phyloP scores from a whole-genome alignment of 2,329 filamentous ascomycete genomes.

The Fusarium torreyae region DNA sequence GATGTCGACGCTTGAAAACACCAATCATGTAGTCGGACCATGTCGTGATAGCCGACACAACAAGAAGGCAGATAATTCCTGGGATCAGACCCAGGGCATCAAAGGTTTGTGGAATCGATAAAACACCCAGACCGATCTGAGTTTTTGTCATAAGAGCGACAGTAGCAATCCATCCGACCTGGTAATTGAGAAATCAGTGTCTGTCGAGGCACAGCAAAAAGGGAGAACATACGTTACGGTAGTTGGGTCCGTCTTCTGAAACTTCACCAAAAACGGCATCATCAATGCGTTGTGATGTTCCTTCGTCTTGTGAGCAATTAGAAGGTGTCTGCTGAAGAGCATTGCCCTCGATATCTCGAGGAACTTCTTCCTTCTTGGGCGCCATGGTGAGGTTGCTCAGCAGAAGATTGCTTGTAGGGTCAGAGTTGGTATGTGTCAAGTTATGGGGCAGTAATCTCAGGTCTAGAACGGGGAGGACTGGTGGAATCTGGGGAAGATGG shows the following conservation, averaged over 20 bases:
- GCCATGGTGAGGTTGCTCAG: slow-evolving; percentile 1
- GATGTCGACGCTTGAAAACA: slow-evolving; percentile 65
- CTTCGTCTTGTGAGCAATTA: not conserved
- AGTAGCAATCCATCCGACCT: slow-evolving; percentile 62
- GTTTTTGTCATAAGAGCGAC: slow-evolving; percentile 63
- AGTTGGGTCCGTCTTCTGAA: slow-evolving; percentile 25
- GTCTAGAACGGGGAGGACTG: slow-evolving; percentile 4
- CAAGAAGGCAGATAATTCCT: slow-evolving; percentile 60
- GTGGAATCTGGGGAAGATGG: slow-evolving; percentile 36
- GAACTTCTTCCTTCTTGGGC: slow-evolving; percentile 26
- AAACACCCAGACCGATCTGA: slow-evolving; percentile 62
- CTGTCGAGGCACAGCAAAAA: not conserved
- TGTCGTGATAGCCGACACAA: slow-evolving; percentile 57
- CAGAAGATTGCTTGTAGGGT: not conserved
- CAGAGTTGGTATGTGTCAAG: not conserved
- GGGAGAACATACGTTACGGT: slow-evolving; percentile 15
- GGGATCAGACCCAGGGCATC: slow-evolving; percentile 63
- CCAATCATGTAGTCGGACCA: slow-evolving; percentile 59
- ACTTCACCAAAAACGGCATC: slow-evolving; percentile 31
- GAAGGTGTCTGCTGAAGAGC: not conserved
- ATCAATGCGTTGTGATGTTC: slow-evolving; percentile 11
- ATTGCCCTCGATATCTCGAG: slow-evolving; percentile 16
- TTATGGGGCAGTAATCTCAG: not conserved
- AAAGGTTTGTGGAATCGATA: slow-evolving; percentile 64
- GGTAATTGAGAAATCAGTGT: slow-evolving; percentile 16